phyloP scores from a whole-genome alignment of 2,329 filamentous ascomycete species.

The Fusarium sp. region DNA sequence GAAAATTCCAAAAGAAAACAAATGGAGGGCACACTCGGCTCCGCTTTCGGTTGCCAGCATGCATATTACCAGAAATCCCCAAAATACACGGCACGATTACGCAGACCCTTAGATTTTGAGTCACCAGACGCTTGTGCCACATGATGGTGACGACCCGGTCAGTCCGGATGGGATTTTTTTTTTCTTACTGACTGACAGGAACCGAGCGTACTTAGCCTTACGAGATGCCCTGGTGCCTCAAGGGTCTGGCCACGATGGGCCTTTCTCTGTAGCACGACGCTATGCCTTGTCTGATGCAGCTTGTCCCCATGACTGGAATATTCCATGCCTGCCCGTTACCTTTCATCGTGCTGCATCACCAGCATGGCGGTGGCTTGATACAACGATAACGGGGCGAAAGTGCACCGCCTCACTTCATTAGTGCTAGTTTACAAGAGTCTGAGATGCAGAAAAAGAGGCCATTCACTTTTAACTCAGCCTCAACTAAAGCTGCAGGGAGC shows the following conservation, averaged over 20 bases:
- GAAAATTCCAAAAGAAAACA: conserved; percentile 1
- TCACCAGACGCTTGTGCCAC: conserved; percentile 35
- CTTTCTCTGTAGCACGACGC: conserved; percentile 10
- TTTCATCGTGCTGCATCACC: conserved; percentile 1
- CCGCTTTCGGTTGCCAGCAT: conserved; percentile 16
- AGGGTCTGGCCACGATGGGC: conserved; percentile 21
- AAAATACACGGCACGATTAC: conserved; percentile 25
- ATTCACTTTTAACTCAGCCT: conserved; percentile 6
- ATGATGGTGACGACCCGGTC: conserved; percentile 12
- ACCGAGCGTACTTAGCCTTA: conserved; percentile 8
- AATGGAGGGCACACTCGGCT: neutral
- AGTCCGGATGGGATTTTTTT: neutral
- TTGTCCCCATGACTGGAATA: conserved; percentile 39
- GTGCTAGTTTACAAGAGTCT: neutral
- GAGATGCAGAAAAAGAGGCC: neutral
- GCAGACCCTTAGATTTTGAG: conserved; percentile 24
- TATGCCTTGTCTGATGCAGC: conserved; percentile 2
- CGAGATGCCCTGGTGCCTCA: conserved; percentile 7
- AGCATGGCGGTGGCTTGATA: conserved; percentile 9
- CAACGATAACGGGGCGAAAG: conserved; percentile 5
- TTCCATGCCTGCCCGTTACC: conserved; percentile 21
- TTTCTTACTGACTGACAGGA: conserved; percentile 20
- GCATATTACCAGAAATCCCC: neutral
- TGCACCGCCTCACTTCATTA: conserved; percentile 6
- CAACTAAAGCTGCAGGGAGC: neutral